These are phyloP conservation scores for Ophiocordyceps camponoti-floridani DNA, from an alignment of 2,329 filamentous ascomycete genomes.

Conservation along the genomic window DNA sequence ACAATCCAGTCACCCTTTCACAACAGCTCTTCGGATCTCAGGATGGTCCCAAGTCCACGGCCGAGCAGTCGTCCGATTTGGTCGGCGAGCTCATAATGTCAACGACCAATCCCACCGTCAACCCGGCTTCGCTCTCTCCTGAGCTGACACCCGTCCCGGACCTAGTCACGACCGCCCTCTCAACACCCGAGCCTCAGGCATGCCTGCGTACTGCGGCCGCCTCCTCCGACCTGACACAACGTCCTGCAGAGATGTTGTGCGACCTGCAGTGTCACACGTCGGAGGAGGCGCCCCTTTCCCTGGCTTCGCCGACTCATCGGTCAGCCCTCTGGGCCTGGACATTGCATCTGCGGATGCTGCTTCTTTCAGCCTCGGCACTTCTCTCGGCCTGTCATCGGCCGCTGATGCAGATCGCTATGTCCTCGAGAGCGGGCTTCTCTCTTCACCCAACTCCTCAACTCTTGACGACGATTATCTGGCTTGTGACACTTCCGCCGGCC, in stretches of 20 bases:
- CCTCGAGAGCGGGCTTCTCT: slow-evolving; percentile 59
- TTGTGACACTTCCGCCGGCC: slow-evolving; percentile 34
- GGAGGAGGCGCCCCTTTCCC: slow-evolving; percentile 38
- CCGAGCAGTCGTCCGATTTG: slow-evolving; percentile 14
- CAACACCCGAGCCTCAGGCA: slow-evolving; percentile 6
- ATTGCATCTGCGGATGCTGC: slow-evolving; percentile 39
- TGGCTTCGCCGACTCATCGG: slow-evolving; percentile 21
- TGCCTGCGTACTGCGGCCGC: slow-evolving; percentile 13
- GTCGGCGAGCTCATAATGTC: slow-evolving; percentile 25
- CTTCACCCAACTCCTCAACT: slow-evolving; percentile 51
- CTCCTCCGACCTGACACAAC: slow-evolving; percentile 93
- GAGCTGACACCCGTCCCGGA: slow-evolving; percentile 34
- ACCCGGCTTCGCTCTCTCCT: slow-evolving; percentile 44
- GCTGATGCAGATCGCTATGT: slow-evolving; percentile 56
- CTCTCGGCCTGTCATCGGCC: slow-evolving; percentile 51
- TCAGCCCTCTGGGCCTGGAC: slow-evolving; percentile 22
- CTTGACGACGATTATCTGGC: slow-evolving; percentile 49
- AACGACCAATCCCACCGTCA: slow-evolving; percentile 29
- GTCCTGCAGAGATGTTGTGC: slow-evolving; percentile 99
- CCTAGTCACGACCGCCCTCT: slow-evolving; percentile 2
- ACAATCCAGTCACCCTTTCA: slow-evolving; percentile 36
- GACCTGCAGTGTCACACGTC: slow-evolving; percentile 99
- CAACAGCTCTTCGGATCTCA: slow-evolving; percentile 37
- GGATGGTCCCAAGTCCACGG: slow-evolving; percentile 14
- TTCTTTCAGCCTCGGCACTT: slow-evolving; percentile 51